A percentile compares a stretch with the other conserved stretches of the same genome.
These are phyloP conservation scores for Pleurotus tuoliensis DNA, from an alignment of 768 basidiomycete species.

Conservation along the genomic window DNA sequence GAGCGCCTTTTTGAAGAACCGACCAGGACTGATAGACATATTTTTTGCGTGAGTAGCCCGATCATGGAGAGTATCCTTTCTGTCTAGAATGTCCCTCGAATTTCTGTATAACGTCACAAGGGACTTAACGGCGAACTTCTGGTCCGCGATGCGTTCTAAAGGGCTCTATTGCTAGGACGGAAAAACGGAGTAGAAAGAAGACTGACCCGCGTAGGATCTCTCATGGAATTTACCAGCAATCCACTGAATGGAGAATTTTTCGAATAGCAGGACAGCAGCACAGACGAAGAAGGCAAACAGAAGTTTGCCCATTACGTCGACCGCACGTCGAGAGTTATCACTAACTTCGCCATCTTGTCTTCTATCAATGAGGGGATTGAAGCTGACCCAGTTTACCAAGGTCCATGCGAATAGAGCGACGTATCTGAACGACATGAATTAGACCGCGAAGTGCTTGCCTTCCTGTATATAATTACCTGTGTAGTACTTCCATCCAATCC, in stretches of 20 bases:
- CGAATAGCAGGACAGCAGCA: slow-evolving; percentile 64
- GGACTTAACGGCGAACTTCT: slow-evolving; percentile 71
- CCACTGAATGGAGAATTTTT: slow-evolving; percentile 85
- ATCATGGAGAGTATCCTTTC: slow-evolving; percentile 56
- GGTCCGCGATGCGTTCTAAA: slow-evolving; percentile 74
- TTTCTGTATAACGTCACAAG: slow-evolving; percentile 76
- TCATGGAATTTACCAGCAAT: slow-evolving; percentile 84
- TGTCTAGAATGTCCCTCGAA: slow-evolving; percentile 69
- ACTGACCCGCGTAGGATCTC: slow-evolving; percentile 59
- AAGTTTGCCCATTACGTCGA: slow-evolving; percentile 58
- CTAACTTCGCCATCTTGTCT: slow-evolving; percentile 29
- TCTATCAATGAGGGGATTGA: slow-evolving; percentile 59
- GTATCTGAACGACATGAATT: slow-evolving; percentile 30
- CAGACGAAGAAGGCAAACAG: slow-evolving; percentile 74
- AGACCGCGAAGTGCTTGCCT: no score
- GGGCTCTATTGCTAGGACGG: not conserved
- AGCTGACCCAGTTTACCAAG: slow-evolving; percentile 65
- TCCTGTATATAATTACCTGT: slow-evolving; percentile 36
- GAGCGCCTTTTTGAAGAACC: slow-evolving; percentile 65
- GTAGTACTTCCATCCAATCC: slow-evolving; percentile 68
- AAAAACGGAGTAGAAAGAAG: slow-evolving; percentile 2
- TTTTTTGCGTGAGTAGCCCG: slow-evolving; percentile 24
- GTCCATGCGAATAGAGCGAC: slow-evolving; percentile 69
- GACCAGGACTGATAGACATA: slow-evolving; percentile 48
- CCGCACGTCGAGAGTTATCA: slow-evolving; percentile 31